These are phyloP conservation scores for Malus sieversii DNA, from an alignment of 306 rosid genomes.

Conservation along the genomic window DNA sequence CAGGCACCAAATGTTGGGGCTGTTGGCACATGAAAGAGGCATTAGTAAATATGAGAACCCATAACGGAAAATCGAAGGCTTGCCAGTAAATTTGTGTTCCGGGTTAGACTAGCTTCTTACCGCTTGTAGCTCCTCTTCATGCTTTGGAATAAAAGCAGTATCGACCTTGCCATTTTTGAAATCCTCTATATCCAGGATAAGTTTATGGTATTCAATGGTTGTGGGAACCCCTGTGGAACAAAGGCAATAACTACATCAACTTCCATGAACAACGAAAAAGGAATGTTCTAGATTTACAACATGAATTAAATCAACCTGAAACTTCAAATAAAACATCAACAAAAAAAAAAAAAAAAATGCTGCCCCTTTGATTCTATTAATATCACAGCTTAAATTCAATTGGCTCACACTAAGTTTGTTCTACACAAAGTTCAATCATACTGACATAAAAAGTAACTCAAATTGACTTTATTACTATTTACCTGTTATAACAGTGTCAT, in stretches of 20 bases:
- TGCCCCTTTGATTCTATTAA: not conserved
- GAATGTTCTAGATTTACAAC: not conserved
- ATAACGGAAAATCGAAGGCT: not conserved
- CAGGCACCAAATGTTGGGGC: constrained; percentile 51
- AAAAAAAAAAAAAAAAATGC: too few relatives aligned
- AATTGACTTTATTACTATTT: constrained; percentile 6
- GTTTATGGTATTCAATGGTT: constrained; percentile 94
- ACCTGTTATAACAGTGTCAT: constrained; percentile 93
- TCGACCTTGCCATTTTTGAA: constrained; percentile 86
- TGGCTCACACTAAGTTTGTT: not conserved
- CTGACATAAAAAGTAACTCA: constrained; percentile 4
- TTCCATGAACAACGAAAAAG: not conserved
- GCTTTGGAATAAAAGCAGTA: constrained; percentile 94
- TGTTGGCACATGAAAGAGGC: constrained; percentile 16
- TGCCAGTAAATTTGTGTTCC: not conserved
- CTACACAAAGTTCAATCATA: not conserved
- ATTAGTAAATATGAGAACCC: not conserved
- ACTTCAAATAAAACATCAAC: not conserved
- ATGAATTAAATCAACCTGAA: not conserved
- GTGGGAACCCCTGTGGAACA: constrained; percentile 78
- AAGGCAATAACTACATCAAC: not conserved
- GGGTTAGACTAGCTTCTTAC: constrained; percentile 34
- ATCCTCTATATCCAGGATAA: constrained; percentile 92
- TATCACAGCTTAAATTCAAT: not conserved
- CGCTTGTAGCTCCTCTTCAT: constrained; percentile 74